phyloP scores from a whole-genome alignment of 2,329 filamentous ascomycete genomes.

The Fusarium sp. region DNA sequence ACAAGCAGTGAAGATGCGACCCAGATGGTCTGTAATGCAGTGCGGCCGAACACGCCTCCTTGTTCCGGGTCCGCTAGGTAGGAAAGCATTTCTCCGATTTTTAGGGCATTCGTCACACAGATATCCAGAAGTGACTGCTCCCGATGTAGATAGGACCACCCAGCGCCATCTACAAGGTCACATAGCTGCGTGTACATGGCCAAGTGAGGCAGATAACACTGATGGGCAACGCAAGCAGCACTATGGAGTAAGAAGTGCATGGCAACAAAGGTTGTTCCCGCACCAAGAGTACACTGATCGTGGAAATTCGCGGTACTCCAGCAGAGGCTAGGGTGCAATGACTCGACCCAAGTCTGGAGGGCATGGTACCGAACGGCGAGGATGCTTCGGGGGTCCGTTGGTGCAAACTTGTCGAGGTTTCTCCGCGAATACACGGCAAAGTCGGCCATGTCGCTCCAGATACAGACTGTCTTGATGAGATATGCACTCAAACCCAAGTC shows the following conservation, averaged over 20 bases:
- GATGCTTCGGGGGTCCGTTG: not conserved
- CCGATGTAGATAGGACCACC: conserved; percentile 35
- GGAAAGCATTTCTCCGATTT: conserved; percentile 30
- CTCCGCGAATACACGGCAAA: not conserved
- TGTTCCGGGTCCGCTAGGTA: conserved; percentile 2
- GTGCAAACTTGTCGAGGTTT: not conserved
- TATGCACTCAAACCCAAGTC: not conserved
- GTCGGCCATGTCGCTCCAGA: not conserved
- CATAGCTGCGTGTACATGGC: conserved; percentile 28
- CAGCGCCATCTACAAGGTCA: conserved; percentile 36
- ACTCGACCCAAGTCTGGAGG: not conserved
- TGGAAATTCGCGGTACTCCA: not conserved
- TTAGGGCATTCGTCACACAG: conserved; percentile 35
- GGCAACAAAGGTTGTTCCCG: conserved; percentile 29
- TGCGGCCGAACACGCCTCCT: not conserved
- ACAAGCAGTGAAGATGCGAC: not conserved
- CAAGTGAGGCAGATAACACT: conserved; percentile 40
- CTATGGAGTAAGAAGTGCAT: conserved; percentile 39
- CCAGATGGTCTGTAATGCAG: not conserved
- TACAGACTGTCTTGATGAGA: not conserved
- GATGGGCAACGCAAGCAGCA: conserved; percentile 37
- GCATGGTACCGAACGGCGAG: not conserved
- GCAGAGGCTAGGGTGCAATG: not conserved
- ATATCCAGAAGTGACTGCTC: conserved; percentile 25
- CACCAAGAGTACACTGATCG: conserved; percentile 20